phyloP scores from a whole-genome alignment of 2,329 filamentous ascomycete genomes.

The Pseudogymnoascus sp. region DNA sequence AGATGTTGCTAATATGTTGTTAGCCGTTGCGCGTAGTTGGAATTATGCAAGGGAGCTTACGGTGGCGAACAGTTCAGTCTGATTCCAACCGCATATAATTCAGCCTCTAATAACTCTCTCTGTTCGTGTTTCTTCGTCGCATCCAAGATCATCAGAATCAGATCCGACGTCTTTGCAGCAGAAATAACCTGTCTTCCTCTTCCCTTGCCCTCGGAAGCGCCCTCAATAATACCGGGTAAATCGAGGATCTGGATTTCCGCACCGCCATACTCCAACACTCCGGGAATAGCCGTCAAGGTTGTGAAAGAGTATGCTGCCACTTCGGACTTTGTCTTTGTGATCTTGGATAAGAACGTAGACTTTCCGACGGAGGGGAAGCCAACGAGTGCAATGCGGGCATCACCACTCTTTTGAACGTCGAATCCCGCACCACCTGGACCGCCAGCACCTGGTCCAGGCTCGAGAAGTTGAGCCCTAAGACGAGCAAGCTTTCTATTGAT shows the following conservation, averaged over 20 bases:
- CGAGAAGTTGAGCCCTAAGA: conserved; percentile 85
- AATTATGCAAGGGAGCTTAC: conserved; percentile 39
- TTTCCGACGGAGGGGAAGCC: conserved; percentile 99
- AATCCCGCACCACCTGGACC: conserved; percentile 76
- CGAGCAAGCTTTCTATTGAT: conserved; percentile 79
- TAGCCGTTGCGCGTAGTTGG: conserved; percentile 7
- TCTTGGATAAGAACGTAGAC: conserved; percentile 97
- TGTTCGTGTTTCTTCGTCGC: conserved; percentile 96
- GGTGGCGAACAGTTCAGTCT: conserved; percentile 85
- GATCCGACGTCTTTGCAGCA: conserved; percentile 93
- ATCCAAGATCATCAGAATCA: conserved; percentile 95
- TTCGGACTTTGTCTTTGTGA: conserved; percentile 95
- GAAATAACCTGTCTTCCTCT: conserved; percentile 94
- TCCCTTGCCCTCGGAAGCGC: conserved; percentile 90
- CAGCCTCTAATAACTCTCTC: conserved; percentile 77
- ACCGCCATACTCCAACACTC: conserved; percentile 93
- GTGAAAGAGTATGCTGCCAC: conserved; percentile 97
- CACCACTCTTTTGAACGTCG: conserved; percentile 90
- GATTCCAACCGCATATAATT: conserved; percentile 92
- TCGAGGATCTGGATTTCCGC: conserved; percentile 98
- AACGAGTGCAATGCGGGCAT: conserved; percentile 92
- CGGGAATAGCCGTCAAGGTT: conserved; percentile 92
- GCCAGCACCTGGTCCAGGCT: conserved; percentile 74
- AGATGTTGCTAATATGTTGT: conserved; percentile 66
- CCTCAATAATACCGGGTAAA: conserved; percentile 96